phyloP scores from a whole-genome alignment of 1,284 basidiomycete genomes.

The Lentinula novae-zelandiae region DNA sequence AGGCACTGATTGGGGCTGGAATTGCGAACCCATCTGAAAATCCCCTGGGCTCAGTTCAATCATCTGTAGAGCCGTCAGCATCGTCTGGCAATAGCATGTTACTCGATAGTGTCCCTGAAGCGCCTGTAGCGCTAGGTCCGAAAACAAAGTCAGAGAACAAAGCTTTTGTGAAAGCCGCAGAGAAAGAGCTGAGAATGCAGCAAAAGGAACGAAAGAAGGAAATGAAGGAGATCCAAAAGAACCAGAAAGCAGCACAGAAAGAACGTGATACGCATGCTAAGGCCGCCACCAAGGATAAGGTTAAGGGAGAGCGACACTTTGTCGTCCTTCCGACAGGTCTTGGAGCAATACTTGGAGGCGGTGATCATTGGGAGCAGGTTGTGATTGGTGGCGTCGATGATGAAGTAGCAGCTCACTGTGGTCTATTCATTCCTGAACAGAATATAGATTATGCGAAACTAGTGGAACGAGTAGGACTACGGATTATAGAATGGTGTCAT shows the following conservation, averaged over 20 bases:
- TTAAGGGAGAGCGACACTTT: constrained; percentile 39
- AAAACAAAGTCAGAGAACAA: neutral
- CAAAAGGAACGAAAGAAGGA: constrained; percentile 21
- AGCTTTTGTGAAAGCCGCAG: neutral
- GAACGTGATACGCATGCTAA: constrained; percentile 13
- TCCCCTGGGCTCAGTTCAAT: neutral
- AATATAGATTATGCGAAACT: constrained; percentile 49
- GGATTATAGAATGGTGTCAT: constrained; percentile 41
- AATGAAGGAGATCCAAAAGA: constrained; percentile 19
- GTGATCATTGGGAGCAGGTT: constrained; percentile 47
- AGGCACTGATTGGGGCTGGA: constrained; percentile 19
- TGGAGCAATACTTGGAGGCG: constrained; percentile 35
- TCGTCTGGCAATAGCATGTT: neutral
- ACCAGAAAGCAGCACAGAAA: constrained; percentile 11
- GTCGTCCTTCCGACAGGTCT: constrained; percentile 45
- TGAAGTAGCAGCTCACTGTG: constrained; percentile 52
- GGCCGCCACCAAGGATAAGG: constrained; percentile 20
- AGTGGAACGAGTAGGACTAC: constrained; percentile 40
- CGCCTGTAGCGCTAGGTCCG: neutral
- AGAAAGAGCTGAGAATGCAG: constrained; percentile 3
- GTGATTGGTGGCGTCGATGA: constrained; percentile 44
- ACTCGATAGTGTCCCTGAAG: neutral
- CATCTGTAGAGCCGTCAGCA: neutral
- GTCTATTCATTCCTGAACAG: constrained; percentile 46
- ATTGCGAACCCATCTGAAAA: constrained; percentile 24